These are phyloP conservation scores for Neonectria magnoliae DNA, from an alignment of 2,329 filamentous ascomycete genomes.

Conservation along the genomic window DNA sequence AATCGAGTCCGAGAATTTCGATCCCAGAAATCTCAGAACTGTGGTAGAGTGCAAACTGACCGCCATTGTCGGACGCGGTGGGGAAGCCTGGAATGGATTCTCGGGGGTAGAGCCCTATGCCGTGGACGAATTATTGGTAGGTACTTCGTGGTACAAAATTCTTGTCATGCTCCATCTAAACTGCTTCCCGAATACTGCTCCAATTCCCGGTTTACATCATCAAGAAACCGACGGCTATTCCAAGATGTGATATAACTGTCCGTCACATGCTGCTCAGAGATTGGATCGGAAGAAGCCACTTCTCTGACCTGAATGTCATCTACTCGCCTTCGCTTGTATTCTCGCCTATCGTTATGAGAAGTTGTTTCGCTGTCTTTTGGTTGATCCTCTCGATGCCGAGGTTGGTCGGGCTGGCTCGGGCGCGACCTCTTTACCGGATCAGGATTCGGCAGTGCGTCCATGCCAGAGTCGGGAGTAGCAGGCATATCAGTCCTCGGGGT, in stretches of 20 bases:
- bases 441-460: neutral
- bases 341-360: too few species aligned
- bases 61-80: too few species aligned
- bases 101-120: too few species aligned
- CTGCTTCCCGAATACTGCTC: neutral
- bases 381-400: neutral
- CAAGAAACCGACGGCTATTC: neutral
- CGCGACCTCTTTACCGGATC: neutral
- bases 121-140: too few species aligned
- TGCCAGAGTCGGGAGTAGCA: neutral
- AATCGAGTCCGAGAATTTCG: too few species aligned
- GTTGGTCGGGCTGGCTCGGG: neutral
- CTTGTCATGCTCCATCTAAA: too few species aligned
- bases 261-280: neutral
- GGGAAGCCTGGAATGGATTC: too few species aligned
- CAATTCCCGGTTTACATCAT: neutral
- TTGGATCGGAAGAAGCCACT: neutral
- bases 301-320: too few species aligned
- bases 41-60: too few species aligned
- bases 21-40: too few species aligned
- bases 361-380: neutral
- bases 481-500: neutral
- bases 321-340: too few species aligned
- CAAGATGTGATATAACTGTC: neutral
- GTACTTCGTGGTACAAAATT: too few species aligned